These are phyloP conservation scores for Ceratobasidium sp. DNA, from an alignment of 1,284 basidiomycete species.

Conservation along the genomic window DNA sequence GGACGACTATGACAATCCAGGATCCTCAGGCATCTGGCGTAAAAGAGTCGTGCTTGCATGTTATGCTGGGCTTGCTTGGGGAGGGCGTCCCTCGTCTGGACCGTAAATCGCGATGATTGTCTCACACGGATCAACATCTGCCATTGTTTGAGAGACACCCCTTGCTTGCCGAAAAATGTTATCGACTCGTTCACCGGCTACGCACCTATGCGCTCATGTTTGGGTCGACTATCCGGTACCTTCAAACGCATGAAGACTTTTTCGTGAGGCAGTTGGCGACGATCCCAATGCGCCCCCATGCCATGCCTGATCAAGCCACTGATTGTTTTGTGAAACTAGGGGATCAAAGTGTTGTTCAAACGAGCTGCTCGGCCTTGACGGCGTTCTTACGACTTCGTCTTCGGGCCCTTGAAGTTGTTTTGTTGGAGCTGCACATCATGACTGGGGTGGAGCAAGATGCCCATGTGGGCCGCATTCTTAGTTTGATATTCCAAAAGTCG, in stretches of 20 bases:
- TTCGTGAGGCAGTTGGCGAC: slow-evolving; percentile 82
- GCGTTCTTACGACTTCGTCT: slow-evolving; percentile 85
- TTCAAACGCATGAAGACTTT: slow-evolving; percentile 89
- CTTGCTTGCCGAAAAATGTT: slow-evolving; percentile 84
- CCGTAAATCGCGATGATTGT: slow-evolving; percentile 46
- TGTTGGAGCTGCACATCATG: slow-evolving; percentile 89
- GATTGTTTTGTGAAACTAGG: slow-evolving; percentile 73
- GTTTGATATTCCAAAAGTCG: slow-evolving; percentile 70
- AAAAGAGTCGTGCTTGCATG: slow-evolving; percentile 76
- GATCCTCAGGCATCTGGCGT: slow-evolving; percentile 78
- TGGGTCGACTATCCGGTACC: slow-evolving; percentile 82
- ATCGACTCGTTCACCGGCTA: slow-evolving; percentile 83
- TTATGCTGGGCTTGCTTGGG: slow-evolving; percentile 80
- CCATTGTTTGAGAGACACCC: slow-evolving; percentile 75
- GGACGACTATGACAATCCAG: slow-evolving; percentile 66
- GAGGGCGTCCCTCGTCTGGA: slow-evolving; percentile 67
- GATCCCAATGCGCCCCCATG: slow-evolving; percentile 69
- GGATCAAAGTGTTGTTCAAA: slow-evolving; percentile 74
- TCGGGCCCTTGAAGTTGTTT: slow-evolving; percentile 84
- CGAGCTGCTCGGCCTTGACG: slow-evolving; percentile 75
- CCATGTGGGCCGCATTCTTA: slow-evolving; percentile 72
- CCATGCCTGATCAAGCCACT: slow-evolving; percentile 54
- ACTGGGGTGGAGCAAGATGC: slow-evolving; percentile 78
- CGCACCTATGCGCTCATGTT: slow-evolving; percentile 87
- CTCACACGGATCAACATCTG: slow-evolving; percentile 49